Evolutionary conservation across 768 basidiomycete genomes (phyloP), one percentile per base, ranked within the genome.

Genomic region (Russula vinacea): DNA sequence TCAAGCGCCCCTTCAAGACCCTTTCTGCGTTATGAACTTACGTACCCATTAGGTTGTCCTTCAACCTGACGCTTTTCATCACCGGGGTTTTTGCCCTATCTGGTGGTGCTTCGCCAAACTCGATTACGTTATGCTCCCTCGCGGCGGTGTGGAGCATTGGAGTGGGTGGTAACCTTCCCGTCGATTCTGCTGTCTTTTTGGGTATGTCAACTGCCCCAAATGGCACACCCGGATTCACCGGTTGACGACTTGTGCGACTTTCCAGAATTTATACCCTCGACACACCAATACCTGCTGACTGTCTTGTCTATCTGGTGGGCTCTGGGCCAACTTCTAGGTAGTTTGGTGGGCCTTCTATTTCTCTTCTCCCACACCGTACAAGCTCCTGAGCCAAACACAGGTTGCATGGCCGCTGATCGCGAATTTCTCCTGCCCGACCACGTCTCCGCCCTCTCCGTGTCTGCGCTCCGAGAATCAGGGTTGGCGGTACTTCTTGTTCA

Each of bases 271-370:
- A 71, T 88, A 0, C 89, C 89, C 0, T 81, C 82, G 2, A 82
- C 83, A 1, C 87, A 90, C 65, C 90, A 91, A 69, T 90, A 89
- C 69, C 78, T 92, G 4, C 76, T 91, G 39, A 90, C 89, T 0
- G 76, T 90, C 16, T 78, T 91, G 19, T 89, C 88, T 0, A 82
- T 90, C 42, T 91, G 87, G 86, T 92, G 90, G 90, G 85, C 87
- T 6, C 78, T 90, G 39, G 88, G 88, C 2, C 89, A 90, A 71
- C 79, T 90, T 0, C 70, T 87, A 54, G 86, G 83, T 19, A 81
- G 79, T 67, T 68, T 81, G 56, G 80, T 80, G 47, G 62, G 58
- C 52, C 29, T 51, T 29, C 53, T 22, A 16, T 39, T 37, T 22
- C 9, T 6, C 17, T 1, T 14, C 40, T 29, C n/a, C 45, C 22